Conservation (phyloP, 2,329 filamentous ascomycete species). For the Kalmusia sp. region DNA sequence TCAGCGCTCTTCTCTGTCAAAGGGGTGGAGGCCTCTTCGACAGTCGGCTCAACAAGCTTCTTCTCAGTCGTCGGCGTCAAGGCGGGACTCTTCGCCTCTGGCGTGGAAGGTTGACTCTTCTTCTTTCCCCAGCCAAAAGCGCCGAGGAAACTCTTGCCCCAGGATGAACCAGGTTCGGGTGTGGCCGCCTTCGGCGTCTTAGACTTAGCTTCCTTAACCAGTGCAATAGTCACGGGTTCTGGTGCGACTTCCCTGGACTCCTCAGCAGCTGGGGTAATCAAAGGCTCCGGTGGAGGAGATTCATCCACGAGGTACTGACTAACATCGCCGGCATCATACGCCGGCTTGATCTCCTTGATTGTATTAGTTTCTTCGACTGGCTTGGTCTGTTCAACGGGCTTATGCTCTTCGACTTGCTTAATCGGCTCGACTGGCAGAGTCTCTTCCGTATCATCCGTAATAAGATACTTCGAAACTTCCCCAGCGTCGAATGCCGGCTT, state of each 20-base stretch:
- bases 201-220: background rate
- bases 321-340: no score
- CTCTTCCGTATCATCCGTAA: background rate
- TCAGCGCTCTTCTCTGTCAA: background rate
- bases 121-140: constrained; percentile 44
- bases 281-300: background rate
- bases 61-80: constrained; percentile 7
- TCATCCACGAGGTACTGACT: no score
- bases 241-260: background rate
- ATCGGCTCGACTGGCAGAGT: background rate
- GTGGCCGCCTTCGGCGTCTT: constrained; percentile 2
- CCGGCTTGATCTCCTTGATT: no score
- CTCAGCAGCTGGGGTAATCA: background rate
- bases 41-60: constrained; percentile 6
- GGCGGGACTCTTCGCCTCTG: constrained; percentile 12
- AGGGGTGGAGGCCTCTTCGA: no score
- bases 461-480: constrained; percentile 13
- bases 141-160: constrained; percentile 35
- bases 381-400: no score
- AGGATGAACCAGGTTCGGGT: constrained; percentile 21
- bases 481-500: constrained; percentile 27
- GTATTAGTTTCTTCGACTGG: no score
- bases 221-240: background rate
- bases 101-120: constrained; percentile 23
- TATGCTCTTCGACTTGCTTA: no score